Conservation (phyloP, 2,329 filamentous ascomycete species). For the Aschersonia sp. region DNA sequence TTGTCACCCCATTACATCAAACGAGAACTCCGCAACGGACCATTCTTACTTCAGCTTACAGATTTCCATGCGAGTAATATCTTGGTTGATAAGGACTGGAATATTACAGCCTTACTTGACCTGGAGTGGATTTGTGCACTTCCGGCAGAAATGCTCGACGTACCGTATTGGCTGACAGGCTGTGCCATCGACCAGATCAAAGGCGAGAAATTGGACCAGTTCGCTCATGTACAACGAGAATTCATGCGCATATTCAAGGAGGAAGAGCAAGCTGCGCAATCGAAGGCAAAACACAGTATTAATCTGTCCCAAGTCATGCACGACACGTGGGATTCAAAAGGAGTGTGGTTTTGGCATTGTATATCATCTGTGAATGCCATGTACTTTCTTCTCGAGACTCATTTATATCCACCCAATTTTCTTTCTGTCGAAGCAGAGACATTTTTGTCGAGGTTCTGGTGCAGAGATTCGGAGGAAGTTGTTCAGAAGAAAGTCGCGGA, state of each 20-base stretch:
- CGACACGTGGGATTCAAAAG: background rate
- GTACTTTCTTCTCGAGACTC: conserved; percentile 5
- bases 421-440: conserved; percentile 3
- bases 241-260: background rate
- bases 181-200: background rate
- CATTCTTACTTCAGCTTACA: conserved; percentile 14
- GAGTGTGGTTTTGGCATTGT: background rate
- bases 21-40: conserved; percentile 9
- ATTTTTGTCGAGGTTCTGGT: conserved; percentile 5
- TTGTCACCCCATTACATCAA: conserved; percentile 11
- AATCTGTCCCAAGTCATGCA: background rate
- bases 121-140: conserved; percentile 1
- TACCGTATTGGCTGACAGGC: background rate
- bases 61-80: conserved; percentile 20
- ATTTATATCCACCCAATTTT: conserved; percentile 3
- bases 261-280: background rate
- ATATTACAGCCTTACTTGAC: background rate
- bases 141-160: background rate
- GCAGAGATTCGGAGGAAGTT: conserved; percentile 3
- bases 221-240: background rate
- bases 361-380: conserved; percentile 3
- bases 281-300: background rate
- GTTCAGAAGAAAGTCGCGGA: conserved; percentile 5
- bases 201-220: background rate
- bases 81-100: background rate